Conservation (phyloP, 176 grass and related monocot genomes). For the Hyparrhenia diplandra region DNA sequence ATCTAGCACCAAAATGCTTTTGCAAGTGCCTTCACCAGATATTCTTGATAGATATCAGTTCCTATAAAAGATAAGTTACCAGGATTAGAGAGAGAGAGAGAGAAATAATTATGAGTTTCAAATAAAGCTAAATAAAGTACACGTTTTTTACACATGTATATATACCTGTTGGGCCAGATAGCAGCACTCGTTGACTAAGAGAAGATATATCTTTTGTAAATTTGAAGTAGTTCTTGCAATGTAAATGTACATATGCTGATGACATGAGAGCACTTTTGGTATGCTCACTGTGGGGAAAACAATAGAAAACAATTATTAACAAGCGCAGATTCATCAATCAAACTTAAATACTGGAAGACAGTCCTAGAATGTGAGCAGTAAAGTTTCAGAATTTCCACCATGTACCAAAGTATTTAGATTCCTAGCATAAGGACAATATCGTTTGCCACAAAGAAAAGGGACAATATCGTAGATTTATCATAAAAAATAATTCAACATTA, state of each 20-base stretch:
- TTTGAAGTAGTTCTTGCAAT: slow-evolving; percentile 72
- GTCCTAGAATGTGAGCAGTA: not conserved
- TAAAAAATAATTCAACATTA: not conserved
- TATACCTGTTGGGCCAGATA: slow-evolving; percentile 83
- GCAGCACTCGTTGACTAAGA: slow-evolving; percentile 73
- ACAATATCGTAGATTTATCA: not conserved
- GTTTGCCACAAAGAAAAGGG: too few species aligned
- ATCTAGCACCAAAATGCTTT: slow-evolving; percentile 85
- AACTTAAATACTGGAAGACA: not conserved
- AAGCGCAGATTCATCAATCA: not conserved
- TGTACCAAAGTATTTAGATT: not conserved
- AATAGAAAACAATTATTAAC: slow-evolving; percentile 20
- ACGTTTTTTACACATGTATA: not conserved
- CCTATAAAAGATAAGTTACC: slow-evolving; percentile 44
- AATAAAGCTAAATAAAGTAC: slow-evolving; percentile 1
- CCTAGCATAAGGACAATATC: not conserved
- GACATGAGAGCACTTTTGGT: slow-evolving; percentile 71
- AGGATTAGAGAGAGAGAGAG: not conserved
- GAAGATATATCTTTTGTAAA: slow-evolving; percentile 80
- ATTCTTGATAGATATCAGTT: slow-evolving; percentile 95
- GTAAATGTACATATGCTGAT: slow-evolving; percentile 81
- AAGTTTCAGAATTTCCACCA: not conserved
- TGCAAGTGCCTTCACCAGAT: slow-evolving; percentile 83
- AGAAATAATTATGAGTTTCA: not conserved
- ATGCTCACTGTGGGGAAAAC: slow-evolving; percentile 54